Conservation (phyloP, 768 basidiomycete genomes). For the Tricholoma furcatifolium region DNA sequence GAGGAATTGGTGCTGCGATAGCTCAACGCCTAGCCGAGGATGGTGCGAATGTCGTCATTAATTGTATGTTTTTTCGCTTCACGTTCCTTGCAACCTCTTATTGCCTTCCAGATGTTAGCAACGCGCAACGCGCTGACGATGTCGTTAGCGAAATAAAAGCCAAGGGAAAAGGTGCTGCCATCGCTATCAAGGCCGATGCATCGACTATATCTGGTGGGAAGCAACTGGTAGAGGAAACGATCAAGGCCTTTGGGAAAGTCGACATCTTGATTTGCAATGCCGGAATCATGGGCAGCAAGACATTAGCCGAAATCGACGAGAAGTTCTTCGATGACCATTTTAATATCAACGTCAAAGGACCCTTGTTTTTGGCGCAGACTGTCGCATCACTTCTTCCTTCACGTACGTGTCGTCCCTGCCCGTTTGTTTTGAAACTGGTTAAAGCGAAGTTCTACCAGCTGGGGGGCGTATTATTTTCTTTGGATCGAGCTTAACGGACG, state of each 20-base stretch:
- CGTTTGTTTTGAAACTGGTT: not conserved
- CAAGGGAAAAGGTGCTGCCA: conserved; percentile 42
- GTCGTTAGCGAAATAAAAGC: conserved; percentile 47
- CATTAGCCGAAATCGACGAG: conserved; percentile 51
- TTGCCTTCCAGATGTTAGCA: conserved; percentile 28
- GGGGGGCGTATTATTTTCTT: conserved; percentile 60
- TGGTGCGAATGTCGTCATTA: conserved; percentile 58
- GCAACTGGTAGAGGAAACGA: conserved; percentile 44
- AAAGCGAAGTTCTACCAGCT: conserved; percentile 23
- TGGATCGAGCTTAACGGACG: conserved; percentile 47
- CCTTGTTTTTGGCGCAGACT: conserved; percentile 52
- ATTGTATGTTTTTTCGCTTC: conserved; percentile 26
- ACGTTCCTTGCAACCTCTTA: not conserved
- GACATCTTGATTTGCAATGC: conserved; percentile 63
- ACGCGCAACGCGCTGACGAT: conserved; percentile 38
- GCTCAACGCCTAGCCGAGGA: conserved; percentile 51
- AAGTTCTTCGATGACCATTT: conserved; percentile 50
- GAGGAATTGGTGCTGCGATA: conserved; percentile 57
- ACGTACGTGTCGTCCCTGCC: conserved; percentile 30
- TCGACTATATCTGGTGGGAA: conserved; percentile 47
- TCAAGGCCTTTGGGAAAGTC: conserved; percentile 47
- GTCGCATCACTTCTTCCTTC: conserved; percentile 40
- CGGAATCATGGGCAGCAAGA: conserved; percentile 52
- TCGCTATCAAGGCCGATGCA: conserved; percentile 53
- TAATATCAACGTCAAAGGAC: conserved; percentile 57